Evolutionary conservation across 768 basidiomycete species (phyloP).

Genomic region (Mrakia blollopis): DNA sequence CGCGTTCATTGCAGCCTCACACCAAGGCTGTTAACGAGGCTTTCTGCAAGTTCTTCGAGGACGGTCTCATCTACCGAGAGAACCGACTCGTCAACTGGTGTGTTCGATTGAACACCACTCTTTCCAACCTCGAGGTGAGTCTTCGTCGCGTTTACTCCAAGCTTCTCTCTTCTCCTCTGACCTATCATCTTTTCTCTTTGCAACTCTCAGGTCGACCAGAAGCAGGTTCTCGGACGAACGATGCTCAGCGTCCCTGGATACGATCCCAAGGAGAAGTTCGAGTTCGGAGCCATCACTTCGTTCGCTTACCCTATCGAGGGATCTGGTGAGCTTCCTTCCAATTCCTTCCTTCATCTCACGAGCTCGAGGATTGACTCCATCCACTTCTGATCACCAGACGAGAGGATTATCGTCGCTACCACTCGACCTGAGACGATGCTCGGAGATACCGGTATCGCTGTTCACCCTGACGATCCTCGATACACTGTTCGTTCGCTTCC

Average conservation of each 20-base stretch:
- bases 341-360: no score
- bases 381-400: slow-evolving; percentile 50
- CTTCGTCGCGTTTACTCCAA: neutral
- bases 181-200: neutral
- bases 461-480: slow-evolving; percentile 85
- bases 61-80: slow-evolving; percentile 86
- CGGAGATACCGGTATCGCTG: slow-evolving; percentile 93
- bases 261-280: slow-evolving; percentile 88
- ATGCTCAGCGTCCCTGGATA: slow-evolving; percentile 89
- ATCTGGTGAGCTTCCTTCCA: slow-evolving; percentile 45
- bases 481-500: slow-evolving; percentile 53
- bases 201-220: slow-evolving; percentile 75
- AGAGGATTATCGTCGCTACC: slow-evolving; percentile 87
- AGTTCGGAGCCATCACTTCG: slow-evolving; percentile 94
- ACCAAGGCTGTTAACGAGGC: slow-evolving; percentile 85
- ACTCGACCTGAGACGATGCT: slow-evolving; percentile 99
- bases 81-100: slow-evolving; percentile 99
- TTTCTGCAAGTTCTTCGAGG: slow-evolving; percentile 85
- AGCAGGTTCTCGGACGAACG: slow-evolving; percentile 76
- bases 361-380: no score
- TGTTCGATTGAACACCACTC: slow-evolving; percentile 85
- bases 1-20: slow-evolving; percentile 48
- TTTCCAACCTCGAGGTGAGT: slow-evolving; percentile 90
- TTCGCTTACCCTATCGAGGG: slow-evolving; percentile 89
- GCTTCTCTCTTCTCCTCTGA: neutral